Evolutionary conservation across 2,329 filamentous ascomycete genomes (phyloP).

Genomic region (Trichoderma guizhouense): DNA sequence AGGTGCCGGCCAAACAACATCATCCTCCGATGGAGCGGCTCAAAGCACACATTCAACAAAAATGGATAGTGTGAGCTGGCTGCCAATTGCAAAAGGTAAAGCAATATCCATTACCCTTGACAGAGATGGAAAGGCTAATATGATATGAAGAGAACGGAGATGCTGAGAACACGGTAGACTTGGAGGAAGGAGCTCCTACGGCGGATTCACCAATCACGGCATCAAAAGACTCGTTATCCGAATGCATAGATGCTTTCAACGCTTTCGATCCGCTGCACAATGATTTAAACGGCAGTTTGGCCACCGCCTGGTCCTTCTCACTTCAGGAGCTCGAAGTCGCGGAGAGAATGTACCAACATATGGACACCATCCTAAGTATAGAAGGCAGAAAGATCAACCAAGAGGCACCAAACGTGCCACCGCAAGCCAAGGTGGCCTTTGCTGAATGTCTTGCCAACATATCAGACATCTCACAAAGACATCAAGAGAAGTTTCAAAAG

Average conservation of each 20-base stretch:
- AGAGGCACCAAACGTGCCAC: background rate
- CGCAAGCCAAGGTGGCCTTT: background rate
- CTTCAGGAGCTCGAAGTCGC: background rate
- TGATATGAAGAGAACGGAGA: background rate
- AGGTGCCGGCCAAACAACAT: background rate
- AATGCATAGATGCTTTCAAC: conserved; percentile 16
- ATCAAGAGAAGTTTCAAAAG: background rate
- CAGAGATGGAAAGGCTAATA: background rate
- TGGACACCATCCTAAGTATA: background rate
- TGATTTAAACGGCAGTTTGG: background rate
- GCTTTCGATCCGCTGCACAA: background rate
- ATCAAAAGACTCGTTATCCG: background rate
- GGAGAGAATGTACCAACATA: conserved; percentile 8
- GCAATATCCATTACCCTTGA: background rate
- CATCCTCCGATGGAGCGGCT: background rate
- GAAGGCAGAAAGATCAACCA: background rate
- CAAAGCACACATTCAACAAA: background rate
- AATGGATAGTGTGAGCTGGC: background rate
- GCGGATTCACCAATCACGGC: background rate
- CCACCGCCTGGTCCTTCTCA: background rate
- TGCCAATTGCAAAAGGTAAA: background rate
- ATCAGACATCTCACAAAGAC: background rate
- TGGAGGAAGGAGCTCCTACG: background rate
- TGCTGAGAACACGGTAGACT: background rate
- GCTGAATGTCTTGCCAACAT: background rate